Conservation (phyloP, 2,329 filamentous ascomycete genomes). For the Pyrenochaeta sp. region DNA sequence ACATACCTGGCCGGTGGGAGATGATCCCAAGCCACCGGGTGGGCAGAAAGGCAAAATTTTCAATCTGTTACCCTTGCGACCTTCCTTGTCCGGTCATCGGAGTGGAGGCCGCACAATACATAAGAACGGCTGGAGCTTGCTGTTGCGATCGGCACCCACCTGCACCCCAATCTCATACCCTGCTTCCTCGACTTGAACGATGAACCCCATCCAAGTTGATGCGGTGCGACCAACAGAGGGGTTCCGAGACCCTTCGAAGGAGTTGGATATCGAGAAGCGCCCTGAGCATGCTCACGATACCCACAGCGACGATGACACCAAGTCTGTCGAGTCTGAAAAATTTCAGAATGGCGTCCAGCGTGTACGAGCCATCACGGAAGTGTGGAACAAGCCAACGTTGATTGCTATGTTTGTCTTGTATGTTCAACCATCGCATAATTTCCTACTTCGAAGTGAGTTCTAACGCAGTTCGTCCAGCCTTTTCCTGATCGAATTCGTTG, state of each 20-base stretch:
- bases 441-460: not conserved
- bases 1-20: constrained; percentile 20
- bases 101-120: constrained; percentile 21
- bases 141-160: constrained; percentile 15
- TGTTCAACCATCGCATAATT: constrained; percentile 8
- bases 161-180: constrained; percentile 19
- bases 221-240: constrained; percentile 22
- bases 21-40: constrained; percentile 33
- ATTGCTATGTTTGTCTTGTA: constrained; percentile 51
- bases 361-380: constrained; percentile 51
- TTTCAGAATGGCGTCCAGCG: constrained; percentile 51
- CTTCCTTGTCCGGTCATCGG: constrained; percentile 34
- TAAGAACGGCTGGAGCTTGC: constrained; percentile 23
- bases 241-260: constrained; percentile 12
- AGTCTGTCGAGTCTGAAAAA: constrained; percentile 33
- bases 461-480: constrained; percentile 42
- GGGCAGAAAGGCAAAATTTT: constrained; percentile 31
- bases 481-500: constrained; percentile 59
- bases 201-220: constrained; percentile 21
- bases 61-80: constrained; percentile 14
- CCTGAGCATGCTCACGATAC: constrained; percentile 12
- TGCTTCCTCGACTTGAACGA: constrained; percentile 17
- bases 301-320: constrained; percentile 16
- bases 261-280: constrained; percentile 33
- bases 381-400: constrained; percentile 51